These are phyloP conservation scores for Rhexocercosporidium sp. DNA, from an alignment of 2,329 filamentous ascomycete species.

Conservation along the genomic window DNA sequence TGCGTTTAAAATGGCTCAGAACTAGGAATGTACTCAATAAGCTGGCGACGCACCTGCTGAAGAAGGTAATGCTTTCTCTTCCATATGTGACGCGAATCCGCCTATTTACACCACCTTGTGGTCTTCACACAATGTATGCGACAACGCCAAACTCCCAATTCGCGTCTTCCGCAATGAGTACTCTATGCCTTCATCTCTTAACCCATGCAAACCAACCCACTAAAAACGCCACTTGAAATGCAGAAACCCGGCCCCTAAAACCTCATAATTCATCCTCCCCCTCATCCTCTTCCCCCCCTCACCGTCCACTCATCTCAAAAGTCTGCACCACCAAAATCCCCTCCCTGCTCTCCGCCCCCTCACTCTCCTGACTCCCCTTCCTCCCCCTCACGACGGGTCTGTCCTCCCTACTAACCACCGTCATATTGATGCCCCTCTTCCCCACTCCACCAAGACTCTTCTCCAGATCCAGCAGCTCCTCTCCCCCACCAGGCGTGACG, in stretches of 20 bases:
- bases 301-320: constrained; percentile 11
- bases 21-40: too few species aligned
- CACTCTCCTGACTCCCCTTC: not conserved
- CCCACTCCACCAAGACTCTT: not conserved
- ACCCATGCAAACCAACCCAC: too few species aligned
- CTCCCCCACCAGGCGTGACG: not conserved
- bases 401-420: not conserved
- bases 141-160: too few species aligned
- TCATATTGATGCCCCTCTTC: not conserved
- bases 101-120: too few species aligned
- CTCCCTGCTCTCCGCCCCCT: not conserved
- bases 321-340: constrained; percentile 10
- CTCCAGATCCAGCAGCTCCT: constrained; percentile 3
- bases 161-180: too few species aligned
- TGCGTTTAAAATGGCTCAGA: too few species aligned
- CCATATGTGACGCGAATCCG: too few species aligned
- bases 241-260: not conserved
- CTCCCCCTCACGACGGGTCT: not conserved
- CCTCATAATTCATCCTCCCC: not conserved
- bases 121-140: too few species aligned
- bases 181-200: too few species aligned
- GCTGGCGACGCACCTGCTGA: too few species aligned
- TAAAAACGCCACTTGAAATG: too few species aligned
- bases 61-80: too few species aligned
- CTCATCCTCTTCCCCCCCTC: not conserved